Evolutionary conservation across 768 basidiomycete genomes (phyloP).

Genomic region (Auriscalpium orientale): DNA sequence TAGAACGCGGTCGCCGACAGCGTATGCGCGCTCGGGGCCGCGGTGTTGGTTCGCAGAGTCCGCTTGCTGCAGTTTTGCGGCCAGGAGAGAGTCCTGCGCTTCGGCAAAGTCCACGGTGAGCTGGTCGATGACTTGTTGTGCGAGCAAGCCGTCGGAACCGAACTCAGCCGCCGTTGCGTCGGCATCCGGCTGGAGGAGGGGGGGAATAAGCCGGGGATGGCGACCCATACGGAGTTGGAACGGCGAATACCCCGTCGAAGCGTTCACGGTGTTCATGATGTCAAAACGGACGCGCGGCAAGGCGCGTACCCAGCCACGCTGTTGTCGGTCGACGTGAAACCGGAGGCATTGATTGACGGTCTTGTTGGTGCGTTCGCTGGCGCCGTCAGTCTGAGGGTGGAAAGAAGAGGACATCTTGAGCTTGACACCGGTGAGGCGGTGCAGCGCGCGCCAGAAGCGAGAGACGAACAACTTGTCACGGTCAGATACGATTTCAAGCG

Average conservation of each 20-base stretch:
- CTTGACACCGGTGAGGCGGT: constrained; percentile 20
- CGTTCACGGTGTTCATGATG: constrained; percentile 20
- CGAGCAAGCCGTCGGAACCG: neutral
- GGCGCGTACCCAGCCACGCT: constrained; percentile 11
- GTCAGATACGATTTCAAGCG: neutral
- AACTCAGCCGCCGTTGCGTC: too few species aligned
- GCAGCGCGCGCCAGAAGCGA: constrained; percentile 26
- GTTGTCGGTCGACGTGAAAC: constrained; percentile 16
- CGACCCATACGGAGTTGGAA: constrained; percentile 17
- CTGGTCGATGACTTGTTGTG: neutral
- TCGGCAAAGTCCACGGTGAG: constrained; percentile 13
- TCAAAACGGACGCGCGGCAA: constrained; percentile 18
- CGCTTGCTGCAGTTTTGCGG: constrained; percentile 22
- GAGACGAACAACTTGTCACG: constrained; percentile 15
- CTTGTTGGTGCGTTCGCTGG: constrained; percentile 23
- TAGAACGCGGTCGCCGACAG: constrained; percentile 28
- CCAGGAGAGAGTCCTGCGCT: constrained; percentile 29
- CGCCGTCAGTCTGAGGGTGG: constrained; percentile 32
- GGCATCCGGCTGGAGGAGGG: neutral
- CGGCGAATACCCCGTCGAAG: constrained; percentile 17
- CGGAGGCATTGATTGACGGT: constrained; percentile 20
- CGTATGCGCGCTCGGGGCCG: constrained; percentile 16
- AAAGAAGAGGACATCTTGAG: constrained; percentile 27
- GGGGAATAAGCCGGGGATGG: constrained; percentile 14
- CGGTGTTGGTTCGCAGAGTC: constrained; percentile 21